These are phyloP conservation scores for Alternaria triticimaculans DNA, from an alignment of 2,329 filamentous ascomycete genomes.

Conservation along the genomic window DNA sequence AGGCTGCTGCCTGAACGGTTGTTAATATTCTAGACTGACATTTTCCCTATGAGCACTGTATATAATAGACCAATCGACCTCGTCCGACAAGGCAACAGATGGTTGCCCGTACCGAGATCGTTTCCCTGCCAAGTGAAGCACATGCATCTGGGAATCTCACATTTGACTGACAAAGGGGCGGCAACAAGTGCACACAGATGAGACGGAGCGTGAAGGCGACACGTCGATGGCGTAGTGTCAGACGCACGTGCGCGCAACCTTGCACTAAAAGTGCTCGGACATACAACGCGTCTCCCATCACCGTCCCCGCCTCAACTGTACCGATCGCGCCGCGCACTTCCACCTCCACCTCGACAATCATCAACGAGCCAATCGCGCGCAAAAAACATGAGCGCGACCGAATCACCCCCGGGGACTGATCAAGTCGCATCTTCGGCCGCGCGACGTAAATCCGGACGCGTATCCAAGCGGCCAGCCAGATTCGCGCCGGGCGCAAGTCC, in stretches of 20 bases:
- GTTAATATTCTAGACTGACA: not conserved
- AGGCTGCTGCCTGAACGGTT: constrained; percentile 11
- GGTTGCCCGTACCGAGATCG: not conserved
- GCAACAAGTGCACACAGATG: not conserved
- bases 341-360: constrained; percentile 8
- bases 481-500: constrained; percentile 41
- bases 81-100: not conserved
- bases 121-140: not conserved
- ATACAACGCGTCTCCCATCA: constrained; percentile 25
- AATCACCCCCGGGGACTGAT: constrained; percentile 30
- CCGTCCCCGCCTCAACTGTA: constrained; percentile 25
- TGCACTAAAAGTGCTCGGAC: constrained; percentile 22
- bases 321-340: constrained; percentile 20
- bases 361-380: constrained; percentile 21
- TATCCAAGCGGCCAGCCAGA: constrained; percentile 46
- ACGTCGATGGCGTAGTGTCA: constrained; percentile 9
- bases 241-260: constrained; percentile 17
- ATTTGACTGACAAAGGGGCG: not conserved
- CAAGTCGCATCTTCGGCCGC: constrained; percentile 36
- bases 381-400: constrained; percentile 41
- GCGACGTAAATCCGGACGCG: constrained; percentile 52
- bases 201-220: not conserved
- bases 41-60: not conserved
- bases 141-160: not conserved
- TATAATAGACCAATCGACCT: not conserved